Base-by-base conservation (phyloP, 352 stramenopile genomes). In the Globisporangium spiculum region DNA sequence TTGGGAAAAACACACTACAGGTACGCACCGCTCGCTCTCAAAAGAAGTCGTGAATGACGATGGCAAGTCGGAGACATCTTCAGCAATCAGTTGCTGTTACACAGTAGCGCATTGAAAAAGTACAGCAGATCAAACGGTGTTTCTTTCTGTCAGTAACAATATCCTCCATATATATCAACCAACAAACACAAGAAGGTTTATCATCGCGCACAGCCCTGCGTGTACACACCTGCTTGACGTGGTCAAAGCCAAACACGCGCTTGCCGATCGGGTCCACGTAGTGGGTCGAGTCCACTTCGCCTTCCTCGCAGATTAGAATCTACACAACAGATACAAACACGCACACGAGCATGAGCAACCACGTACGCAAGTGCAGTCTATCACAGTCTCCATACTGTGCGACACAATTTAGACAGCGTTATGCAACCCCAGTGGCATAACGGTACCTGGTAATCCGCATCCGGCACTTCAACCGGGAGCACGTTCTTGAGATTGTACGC, bases 231-330 rank as follows among this genome's bases (percentile, higher is more conserved):
- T 88, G 78, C 71, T 90, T 94, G 58, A 96, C 83, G 67, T 97
- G 92, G 75, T 97, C 90, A 68, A 97, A 94, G 26, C 80, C 84
- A 41, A 96, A 78, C 59, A 96, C 76, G 64, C 78, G 81, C 63
- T 85, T 86, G 54, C 80, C 83, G 46, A 87, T 86, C 27, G 86
- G 80, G 66, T 97, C 91, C 14, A 96, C 65, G 72, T 97, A 97
- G 69, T 96, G 89, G 24, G 77, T 81, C 14, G 77, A 65, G 64
- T 97, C 89, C 56, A 97, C 77, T 73, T 96, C 79, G 53, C 75
- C 83, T 62, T 94, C 88, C 63, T 89, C 70, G 53, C 88, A 96
- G 56, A 96, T 93, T 60, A 96, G 69, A 30, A 95, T 85, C 80
- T 92, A 65, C 55, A 55, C n/a, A 55, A n/a, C 30, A 32, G 30